These are phyloP conservation scores for Rhodotorula sp. DNA, from an alignment of 1,284 basidiomycete genomes.

Conservation along the genomic window DNA sequence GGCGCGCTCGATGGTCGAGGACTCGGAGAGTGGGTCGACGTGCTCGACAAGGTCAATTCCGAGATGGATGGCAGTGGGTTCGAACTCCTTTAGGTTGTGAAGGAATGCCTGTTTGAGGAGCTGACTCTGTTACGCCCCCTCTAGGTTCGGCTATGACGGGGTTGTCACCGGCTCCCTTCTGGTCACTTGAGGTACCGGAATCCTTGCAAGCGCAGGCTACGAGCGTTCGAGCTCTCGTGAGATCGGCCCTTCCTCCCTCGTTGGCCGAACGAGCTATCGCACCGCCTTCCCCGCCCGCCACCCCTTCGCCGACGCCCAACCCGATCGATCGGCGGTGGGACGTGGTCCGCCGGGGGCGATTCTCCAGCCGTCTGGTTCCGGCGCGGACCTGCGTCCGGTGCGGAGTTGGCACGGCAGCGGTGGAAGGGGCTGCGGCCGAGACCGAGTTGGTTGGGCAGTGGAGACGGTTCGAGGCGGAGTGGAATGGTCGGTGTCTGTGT, in stretches of 20 bases:
- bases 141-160: neutral
- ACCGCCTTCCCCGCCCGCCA: neutral
- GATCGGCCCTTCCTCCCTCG: neutral
- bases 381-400: slow-evolving; percentile 14
- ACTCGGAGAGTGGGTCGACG: neutral
- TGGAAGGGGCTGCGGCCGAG: neutral
- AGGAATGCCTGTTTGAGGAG: too few relatives aligned
- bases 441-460: neutral
- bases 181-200: slow-evolving; percentile 1
- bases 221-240: neutral
- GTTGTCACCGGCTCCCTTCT: neutral
- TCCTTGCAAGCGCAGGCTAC: neutral
- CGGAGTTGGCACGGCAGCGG: neutral
- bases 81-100: neutral
- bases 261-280: neutral
- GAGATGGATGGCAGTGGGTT: neutral
- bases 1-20: neutral
- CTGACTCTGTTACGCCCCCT: too few relatives aligned
- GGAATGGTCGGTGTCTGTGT: slow-evolving; percentile 21
- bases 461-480: slow-evolving; percentile 11
- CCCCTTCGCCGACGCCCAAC: neutral
- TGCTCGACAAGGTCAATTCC: neutral
- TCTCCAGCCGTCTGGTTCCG: neutral
- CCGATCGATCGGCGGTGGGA: neutral
- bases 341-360: slow-evolving; percentile 7